Base-by-base conservation (phyloP, 2,329 filamentous ascomycete species). In the Neoscytalidium dimidiatum region DNA sequence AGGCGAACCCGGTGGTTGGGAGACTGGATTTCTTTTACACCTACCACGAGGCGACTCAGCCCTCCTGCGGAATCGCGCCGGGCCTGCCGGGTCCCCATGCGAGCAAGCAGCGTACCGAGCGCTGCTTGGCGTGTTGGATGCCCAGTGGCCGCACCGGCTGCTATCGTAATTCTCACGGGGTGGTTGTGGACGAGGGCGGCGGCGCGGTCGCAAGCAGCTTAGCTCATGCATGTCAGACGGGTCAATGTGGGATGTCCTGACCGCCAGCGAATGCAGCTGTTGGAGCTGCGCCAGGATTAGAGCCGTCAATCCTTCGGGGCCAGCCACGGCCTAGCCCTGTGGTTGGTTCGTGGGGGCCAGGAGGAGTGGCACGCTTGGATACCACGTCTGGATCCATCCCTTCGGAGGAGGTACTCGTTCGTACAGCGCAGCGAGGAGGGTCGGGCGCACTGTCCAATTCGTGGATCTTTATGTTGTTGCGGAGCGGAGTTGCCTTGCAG, bases 341-440 rank as follows among this genome's bases (percentile, higher is more conserved):
- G 53, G 6, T 9, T 21, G 21, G 13, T 17, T 21, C 35, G 38
- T 58, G 53, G 53, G 53, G 53, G 53, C 53, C 8, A 26, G 21
- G 5, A 21, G 9, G 43, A 13, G 21, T 57, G 33, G 6, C 23
- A 58, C 53, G 53, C 14, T 29, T 4, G 23, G 17, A 58, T 31
- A 31, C 38, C 8, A 31, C 35, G 53, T n/a, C 38, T 26, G 23
- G 19, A 19, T 58, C 35, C 53, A 3, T 28, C 66, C 17, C 8
- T 23, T 11, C 43, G 43, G n/a, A 46, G 8, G 17, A 48, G 44
- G 44, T 48, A 48, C 48, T n/a, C 3, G 28, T 17, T 76, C 58
- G 74, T 66, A 61, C 80, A 80, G 2, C 80, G 68, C 5, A 72
- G 74, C 19, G 79, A 7, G 17, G 29, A 29, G n/a, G 29, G 46